phyloP scores from a whole-genome alignment of 2,329 filamentous ascomycete species.

The Coniochaeta ligniaria region DNA sequence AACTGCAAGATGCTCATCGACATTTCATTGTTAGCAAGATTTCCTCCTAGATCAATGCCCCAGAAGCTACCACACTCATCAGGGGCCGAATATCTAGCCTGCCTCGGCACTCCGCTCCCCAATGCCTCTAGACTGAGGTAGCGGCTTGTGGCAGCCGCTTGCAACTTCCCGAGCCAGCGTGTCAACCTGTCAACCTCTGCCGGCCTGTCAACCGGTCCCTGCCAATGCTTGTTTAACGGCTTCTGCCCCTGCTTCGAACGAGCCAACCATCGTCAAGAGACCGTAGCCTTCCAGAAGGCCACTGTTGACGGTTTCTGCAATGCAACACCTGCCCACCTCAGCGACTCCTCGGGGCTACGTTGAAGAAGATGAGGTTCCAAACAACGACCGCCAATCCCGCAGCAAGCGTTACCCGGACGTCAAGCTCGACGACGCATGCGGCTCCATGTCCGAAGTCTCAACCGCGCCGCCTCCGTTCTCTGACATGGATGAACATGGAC shows the following conservation, averaged over 20 bases:
- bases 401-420: neutral
- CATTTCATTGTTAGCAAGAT: neutral
- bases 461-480: neutral
- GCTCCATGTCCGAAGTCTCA: neutral
- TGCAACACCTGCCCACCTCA: neutral
- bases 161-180: neutral
- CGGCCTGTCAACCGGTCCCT: neutral
- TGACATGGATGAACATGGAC: neutral
- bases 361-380: neutral
- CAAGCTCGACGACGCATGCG: neutral
- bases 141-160: neutral
- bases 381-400: neutral
- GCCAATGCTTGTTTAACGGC: neutral
- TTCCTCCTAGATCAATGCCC: neutral
- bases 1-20: neutral
- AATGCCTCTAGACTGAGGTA: neutral
- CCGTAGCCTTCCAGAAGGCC: neutral
- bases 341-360: neutral
- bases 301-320: neutral
- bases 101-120: neutral
- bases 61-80: neutral
- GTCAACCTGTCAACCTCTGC: neutral
- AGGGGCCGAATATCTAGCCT: neutral
- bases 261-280: neutral
- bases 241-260: neutral